A percentile compares a stretch with the other conserved stretches of the same genome.
Conservation (phyloP, 2,329 filamentous ascomycete genomes). For the Neonectria magnoliae region DNA sequence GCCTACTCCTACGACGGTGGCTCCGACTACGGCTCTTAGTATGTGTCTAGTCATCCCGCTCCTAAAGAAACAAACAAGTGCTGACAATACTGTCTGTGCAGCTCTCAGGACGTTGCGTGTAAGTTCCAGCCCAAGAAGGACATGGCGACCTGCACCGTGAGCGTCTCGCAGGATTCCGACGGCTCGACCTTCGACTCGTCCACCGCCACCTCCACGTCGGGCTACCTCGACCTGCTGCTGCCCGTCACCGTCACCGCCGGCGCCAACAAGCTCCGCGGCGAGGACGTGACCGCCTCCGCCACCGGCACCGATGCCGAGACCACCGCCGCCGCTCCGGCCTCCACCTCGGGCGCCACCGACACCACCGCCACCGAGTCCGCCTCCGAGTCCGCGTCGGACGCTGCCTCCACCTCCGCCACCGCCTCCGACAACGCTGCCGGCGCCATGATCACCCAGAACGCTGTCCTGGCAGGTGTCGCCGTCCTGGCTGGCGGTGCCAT, state of each 20-base stretch:
- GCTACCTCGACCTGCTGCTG: slow-evolving; percentile 33
- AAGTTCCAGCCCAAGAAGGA: slow-evolving; percentile 40
- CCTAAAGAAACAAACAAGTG: neutral
- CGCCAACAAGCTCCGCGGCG: slow-evolving; percentile 46
- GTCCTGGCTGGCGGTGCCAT: slow-evolving; percentile 49
- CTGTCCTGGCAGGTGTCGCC: slow-evolving; percentile 48
- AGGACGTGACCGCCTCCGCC: slow-evolving; percentile 5
- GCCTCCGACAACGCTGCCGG: slow-evolving; percentile 45
- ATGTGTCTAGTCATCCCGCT: slow-evolving; percentile 3
- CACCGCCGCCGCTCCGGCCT: slow-evolving; percentile 28
- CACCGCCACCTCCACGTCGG: slow-evolving; percentile 19
- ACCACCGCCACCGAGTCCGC: slow-evolving; percentile 18
- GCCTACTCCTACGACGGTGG: slow-evolving; percentile 20
- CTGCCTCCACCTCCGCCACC: slow-evolving; percentile 27
- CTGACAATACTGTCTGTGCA: slow-evolving; percentile 16
- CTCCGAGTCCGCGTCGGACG: slow-evolving; percentile 14
- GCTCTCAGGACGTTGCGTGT: slow-evolving; percentile 36
- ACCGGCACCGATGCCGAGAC: slow-evolving; percentile 12
- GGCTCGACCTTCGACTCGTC: slow-evolving; percentile 4
- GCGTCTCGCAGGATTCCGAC: slow-evolving; percentile 5
- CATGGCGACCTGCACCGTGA: slow-evolving; percentile 36
- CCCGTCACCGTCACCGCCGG: slow-evolving; percentile 53
- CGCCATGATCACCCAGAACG: slow-evolving; percentile 48
- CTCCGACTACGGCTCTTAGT: slow-evolving; percentile 30
- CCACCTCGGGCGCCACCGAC: slow-evolving; percentile 31